A percentile compares a stretch with the other conserved stretches of the same genome.
Conservation (phyloP, 345 rosid species). For the Punica granatum region DNA sequence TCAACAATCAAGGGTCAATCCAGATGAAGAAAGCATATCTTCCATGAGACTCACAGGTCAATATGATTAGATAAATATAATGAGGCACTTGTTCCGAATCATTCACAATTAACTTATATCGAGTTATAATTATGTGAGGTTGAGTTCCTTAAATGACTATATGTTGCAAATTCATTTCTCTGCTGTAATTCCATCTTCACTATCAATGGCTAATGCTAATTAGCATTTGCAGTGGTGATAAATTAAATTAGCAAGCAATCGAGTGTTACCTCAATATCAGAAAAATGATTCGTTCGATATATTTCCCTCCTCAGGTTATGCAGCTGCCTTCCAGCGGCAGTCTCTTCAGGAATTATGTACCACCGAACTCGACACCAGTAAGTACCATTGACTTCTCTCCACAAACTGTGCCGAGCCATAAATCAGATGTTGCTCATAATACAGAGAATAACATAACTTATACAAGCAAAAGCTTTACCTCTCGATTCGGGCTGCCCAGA, state of each 20-base stretch:
- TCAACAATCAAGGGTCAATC: neutral
- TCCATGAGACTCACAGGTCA: neutral
- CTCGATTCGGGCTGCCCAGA: slow-evolving; percentile 80
- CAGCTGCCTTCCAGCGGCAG: slow-evolving; percentile 68
- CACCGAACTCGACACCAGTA: slow-evolving; percentile 72
- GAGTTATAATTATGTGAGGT: neutral
- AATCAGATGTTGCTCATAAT: neutral
- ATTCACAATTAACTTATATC: neutral
- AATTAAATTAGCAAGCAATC: neutral
- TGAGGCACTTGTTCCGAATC: neutral
- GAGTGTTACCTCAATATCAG: slow-evolving; percentile 60
- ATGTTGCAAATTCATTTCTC: neutral
- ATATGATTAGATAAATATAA: neutral
- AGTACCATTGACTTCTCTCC: slow-evolving; percentile 66
- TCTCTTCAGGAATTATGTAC: slow-evolving; percentile 92
- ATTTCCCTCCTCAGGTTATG: slow-evolving; percentile 83
- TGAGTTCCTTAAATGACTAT: neutral
- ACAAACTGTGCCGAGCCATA: slow-evolving; percentile 34
- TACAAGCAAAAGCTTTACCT: slow-evolving; percentile 29
- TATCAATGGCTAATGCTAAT: neutral
- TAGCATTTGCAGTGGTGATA: neutral
- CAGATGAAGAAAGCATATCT: neutral
- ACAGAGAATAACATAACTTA: neutral
- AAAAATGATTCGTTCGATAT: slow-evolving; percentile 69
- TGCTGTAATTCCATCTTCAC: neutral